Evolutionary conservation across 106 monocot genomes (phyloP), one percentile per base, ranked within the genome.

Genomic region (Cymbidium sinense): DNA sequence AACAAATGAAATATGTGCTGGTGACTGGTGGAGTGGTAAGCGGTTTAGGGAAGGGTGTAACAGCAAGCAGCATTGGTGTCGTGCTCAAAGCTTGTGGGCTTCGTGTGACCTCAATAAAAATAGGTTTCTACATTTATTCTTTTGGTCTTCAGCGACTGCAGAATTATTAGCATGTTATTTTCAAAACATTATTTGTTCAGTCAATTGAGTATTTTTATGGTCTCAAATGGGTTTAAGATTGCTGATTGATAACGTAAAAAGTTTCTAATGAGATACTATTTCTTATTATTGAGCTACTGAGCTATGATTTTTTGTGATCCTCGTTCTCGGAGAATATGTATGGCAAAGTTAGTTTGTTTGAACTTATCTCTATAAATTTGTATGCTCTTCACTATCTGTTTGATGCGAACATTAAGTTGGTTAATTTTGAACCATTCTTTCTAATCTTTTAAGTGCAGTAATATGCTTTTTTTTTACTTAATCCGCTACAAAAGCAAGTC

Each of bases 11-110:
- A 83, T 89, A 89, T 52, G 86, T 89, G 55, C 52, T 89, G 78
- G 89, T 89, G 64, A 86, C 89, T 10, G 89, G 89, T 8, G 89
- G 86, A 74, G 89, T 89, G 73, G 89, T 89, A 74, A 89, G 89
- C 34, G 89, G 89, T 29, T 76, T 89, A 19, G 89, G 89, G 51
- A 89, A 89, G 70, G 89, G 89, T 3, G 89, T 89, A 35, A 89
- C 89, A 25, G 89, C 89, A 10, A 89, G 89, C 81, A 89, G 89
- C 81, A 86, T 89, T 76, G 89, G 89, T 23, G 83, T 89, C 55
- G 50, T 89, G 43, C 83, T 89, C 75, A 89, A 83, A 76, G 83
- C 89, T 12, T 89, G 89, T 67, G 86, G 86, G 33, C 86, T 89
- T 20, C 89, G 89, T 25, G 89, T 86, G 34, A 89, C 89, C 64